phyloP scores from a whole-genome alignment of 192 early-diverging fungal species.

The Diversispora eburnea region DNA sequence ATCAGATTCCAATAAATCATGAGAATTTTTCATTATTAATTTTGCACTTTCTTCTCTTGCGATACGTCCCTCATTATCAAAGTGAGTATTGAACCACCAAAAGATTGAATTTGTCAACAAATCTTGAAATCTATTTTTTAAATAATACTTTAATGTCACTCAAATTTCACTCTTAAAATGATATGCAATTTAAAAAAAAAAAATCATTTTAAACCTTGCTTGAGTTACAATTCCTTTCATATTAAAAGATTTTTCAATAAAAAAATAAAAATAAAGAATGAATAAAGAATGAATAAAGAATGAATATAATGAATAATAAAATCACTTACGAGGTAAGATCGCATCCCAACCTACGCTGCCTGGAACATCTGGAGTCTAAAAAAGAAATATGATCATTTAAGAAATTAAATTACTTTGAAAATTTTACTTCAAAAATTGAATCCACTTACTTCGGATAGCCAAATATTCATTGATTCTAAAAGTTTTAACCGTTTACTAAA shows the following conservation, averaged over 20 bases:
- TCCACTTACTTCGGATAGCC: constrained; percentile 36
- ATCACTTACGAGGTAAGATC: constrained; percentile 30
- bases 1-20: background rate
- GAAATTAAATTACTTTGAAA: background rate
- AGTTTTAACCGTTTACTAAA: constrained; percentile 21
- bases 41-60: constrained; percentile 32
- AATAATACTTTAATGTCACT: background rate
- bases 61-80: constrained; percentile 29
- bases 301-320: background rate
- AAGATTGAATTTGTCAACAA: constrained; percentile 8
- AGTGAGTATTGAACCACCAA: constrained; percentile 34
- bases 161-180: background rate
- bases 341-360: constrained; percentile 41
- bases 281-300: no score
- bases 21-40: constrained; percentile 27
- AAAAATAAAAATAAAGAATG: background rate
- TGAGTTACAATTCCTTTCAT: constrained; percentile 23
- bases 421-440: background rate
- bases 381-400: background rate
- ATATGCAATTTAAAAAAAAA: background rate
- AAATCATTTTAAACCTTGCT: constrained; percentile 24
- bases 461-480: constrained; percentile 20
- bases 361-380: constrained; percentile 34
- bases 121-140: constrained; percentile 13
- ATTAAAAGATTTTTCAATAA: background rate